A percentile compares a stretch with the other conserved stretches of the same genome.
These are phyloP conservation scores for Trichosanthes cucumerina DNA, from an alignment of 306 rosid genomes.

Conservation along the genomic window DNA sequence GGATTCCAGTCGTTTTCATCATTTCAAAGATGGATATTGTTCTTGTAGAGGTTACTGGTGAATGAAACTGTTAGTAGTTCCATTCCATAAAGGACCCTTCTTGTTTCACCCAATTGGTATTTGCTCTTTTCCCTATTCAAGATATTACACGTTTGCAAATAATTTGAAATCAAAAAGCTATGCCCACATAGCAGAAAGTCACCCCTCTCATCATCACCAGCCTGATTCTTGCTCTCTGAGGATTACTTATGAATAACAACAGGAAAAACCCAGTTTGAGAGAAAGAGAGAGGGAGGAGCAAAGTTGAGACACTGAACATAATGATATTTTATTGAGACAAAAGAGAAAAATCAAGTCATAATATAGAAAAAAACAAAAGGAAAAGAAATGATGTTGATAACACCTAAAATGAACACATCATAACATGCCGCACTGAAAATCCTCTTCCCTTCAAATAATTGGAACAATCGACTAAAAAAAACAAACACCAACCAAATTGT, in stretches of 20 bases:
- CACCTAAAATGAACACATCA: not conserved
- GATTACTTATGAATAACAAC: not conserved
- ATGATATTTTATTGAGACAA: constrained; percentile 5
- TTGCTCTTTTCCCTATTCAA: not conserved
- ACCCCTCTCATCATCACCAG: not conserved
- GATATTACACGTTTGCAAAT: not conserved
- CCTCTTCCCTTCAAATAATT: constrained; percentile 8
- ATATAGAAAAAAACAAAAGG: not conserved
- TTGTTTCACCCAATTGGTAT: not conserved
- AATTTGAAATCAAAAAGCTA: not conserved
- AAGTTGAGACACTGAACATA: not conserved
- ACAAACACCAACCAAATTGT: constrained; percentile 1
- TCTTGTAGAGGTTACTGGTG: constrained; percentile 70
- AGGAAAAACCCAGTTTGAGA: not conserved
- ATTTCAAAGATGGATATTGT: constrained; percentile 51
- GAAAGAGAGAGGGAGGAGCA: not conserved
- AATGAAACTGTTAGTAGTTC: constrained; percentile 3
- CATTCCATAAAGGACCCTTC: not conserved
- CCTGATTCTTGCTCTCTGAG: not conserved
- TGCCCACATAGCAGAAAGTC: not conserved
- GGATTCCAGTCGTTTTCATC: constrained; percentile 69
- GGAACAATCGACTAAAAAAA: not conserved
- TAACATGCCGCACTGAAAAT: not conserved
- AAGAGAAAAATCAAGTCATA: not conserved
- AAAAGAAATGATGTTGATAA: not conserved